A percentile compares a stretch with the other conserved stretches of the same genome.
phyloP scores from a whole-genome alignment of 1,284 basidiomycete species.

The Austroboletus novae-zelandiae region DNA sequence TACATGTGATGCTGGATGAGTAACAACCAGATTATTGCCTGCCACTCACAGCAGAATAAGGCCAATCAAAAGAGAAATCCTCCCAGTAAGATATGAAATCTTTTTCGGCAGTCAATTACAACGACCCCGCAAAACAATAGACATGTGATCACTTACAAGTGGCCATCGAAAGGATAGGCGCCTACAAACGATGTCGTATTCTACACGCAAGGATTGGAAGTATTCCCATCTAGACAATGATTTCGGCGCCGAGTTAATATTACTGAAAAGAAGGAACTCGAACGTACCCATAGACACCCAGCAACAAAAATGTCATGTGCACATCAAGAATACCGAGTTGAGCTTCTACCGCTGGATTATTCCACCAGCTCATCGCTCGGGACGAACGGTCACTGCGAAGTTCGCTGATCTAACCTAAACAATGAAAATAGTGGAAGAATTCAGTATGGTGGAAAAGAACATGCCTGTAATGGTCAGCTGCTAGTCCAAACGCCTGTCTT shows the following conservation, averaged over 20 bases:
- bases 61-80: constrained; percentile 7
- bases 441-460: not conserved
- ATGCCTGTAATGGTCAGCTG: no score
- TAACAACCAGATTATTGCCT: not conserved
- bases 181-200: constrained; percentile 19
- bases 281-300: constrained; percentile 16
- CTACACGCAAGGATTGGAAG: constrained; percentile 12
- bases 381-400: not conserved
- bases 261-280: not conserved
- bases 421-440: not conserved
- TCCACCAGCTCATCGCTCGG: constrained; percentile 13
- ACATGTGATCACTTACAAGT: constrained; percentile 11
- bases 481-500: no score
- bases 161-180: constrained; percentile 22
- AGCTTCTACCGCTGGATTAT: constrained; percentile 5
- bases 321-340: not conserved
- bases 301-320: constrained; percentile 7
- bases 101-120: not conserved
- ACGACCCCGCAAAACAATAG: not conserved
- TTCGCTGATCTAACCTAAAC: not conserved
- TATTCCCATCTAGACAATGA: constrained; percentile 23
- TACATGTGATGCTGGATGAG: not conserved
- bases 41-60: constrained; percentile 17
- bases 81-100: constrained; percentile 22
- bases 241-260: not conserved